These are phyloP conservation scores for Wallemia ichthyophaga DNA, from an alignment of 1,284 basidiomycete genomes.

Conservation along the genomic window DNA sequence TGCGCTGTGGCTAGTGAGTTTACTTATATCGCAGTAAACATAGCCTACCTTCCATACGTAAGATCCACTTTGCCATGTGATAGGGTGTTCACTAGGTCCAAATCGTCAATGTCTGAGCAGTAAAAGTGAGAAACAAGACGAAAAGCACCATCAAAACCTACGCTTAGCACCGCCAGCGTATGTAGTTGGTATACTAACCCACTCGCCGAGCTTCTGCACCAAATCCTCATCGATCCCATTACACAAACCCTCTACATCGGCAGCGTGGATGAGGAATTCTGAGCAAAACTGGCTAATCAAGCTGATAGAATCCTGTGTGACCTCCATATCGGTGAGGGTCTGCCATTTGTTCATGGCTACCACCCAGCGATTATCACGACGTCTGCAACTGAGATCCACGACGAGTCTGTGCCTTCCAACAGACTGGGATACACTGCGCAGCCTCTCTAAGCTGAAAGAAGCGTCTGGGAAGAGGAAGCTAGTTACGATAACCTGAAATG, in stretches of 20 bases:
- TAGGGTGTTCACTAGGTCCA: conserved; percentile 49
- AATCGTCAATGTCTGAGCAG: conserved; percentile 39
- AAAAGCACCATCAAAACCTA: conserved; percentile 13
- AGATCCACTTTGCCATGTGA: conserved; percentile 69
- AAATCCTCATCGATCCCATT: conserved; percentile 82
- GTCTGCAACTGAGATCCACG: conserved; percentile 82
- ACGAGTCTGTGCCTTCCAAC: conserved; percentile 70
- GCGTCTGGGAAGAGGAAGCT: conserved; percentile 69
- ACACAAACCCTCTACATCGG: conserved; percentile 90
- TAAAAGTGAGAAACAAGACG: conserved; percentile 2
- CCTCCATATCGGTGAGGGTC: conserved; percentile 75
- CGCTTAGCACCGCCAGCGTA: conserved; percentile 90
- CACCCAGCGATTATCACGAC: conserved; percentile 46
- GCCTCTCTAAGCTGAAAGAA: conserved; percentile 42
- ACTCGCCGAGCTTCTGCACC: conserved; percentile 57
- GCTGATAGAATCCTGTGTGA: conserved; percentile 35
- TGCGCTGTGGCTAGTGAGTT: conserved; percentile 20
- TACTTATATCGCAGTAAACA: neutral
- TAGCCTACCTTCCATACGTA: conserved; percentile 62
- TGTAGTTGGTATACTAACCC: conserved; percentile 70
- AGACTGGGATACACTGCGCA: conserved; percentile 30
- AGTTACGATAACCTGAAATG: conserved; percentile 63
- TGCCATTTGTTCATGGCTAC: conserved; percentile 99
- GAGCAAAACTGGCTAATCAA: conserved; percentile 33
- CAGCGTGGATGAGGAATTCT: conserved; percentile 86